A percentile compares a stretch with the other conserved stretches of the same genome.
phyloP scores from a whole-genome alignment of 192 early-diverging fungal genomes.

The Umbelopsis isabellina region DNA sequence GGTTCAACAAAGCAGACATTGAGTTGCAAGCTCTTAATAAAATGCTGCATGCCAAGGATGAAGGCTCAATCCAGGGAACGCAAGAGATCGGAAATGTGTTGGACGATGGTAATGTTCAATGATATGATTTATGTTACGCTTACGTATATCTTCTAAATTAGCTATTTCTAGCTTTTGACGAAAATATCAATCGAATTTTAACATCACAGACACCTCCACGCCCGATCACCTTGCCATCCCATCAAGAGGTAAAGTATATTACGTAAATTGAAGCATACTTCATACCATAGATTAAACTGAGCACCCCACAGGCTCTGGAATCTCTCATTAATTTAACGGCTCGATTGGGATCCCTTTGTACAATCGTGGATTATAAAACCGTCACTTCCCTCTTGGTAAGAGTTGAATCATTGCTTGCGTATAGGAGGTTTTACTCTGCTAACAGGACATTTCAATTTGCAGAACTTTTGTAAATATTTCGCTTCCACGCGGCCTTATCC shows the following conservation, averaged over 20 bases:
- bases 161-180: conserved; percentile 52
- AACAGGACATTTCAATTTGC: not conserved
- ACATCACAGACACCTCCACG: conserved; percentile 66
- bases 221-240: conserved; percentile 52
- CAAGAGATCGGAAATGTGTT: conserved; percentile 39
- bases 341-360: conserved; percentile 42
- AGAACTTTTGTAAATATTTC: conserved; percentile 59
- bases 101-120: conserved; percentile 40
- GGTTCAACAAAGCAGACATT: conserved; percentile 40
- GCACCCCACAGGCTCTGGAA: conserved; percentile 36
- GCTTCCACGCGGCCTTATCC: conserved; percentile 48
- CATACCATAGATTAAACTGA: not conserved
- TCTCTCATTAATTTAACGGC: conserved; percentile 43
- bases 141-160: not conserved
- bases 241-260: conserved; percentile 45
- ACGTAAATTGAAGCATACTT: not conserved
- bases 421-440: not conserved
- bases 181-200: conserved; percentile 62
- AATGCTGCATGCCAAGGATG: conserved; percentile 19
- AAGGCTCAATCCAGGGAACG: conserved; percentile 28
- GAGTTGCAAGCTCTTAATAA: conserved; percentile 26
- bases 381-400: conserved; percentile 50
- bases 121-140: not conserved
- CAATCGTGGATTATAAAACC: conserved; percentile 46
- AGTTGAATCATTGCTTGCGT: not conserved